Conservation (phyloP, 2,329 filamentous ascomycete species). For the Monascus ruber region DNA sequence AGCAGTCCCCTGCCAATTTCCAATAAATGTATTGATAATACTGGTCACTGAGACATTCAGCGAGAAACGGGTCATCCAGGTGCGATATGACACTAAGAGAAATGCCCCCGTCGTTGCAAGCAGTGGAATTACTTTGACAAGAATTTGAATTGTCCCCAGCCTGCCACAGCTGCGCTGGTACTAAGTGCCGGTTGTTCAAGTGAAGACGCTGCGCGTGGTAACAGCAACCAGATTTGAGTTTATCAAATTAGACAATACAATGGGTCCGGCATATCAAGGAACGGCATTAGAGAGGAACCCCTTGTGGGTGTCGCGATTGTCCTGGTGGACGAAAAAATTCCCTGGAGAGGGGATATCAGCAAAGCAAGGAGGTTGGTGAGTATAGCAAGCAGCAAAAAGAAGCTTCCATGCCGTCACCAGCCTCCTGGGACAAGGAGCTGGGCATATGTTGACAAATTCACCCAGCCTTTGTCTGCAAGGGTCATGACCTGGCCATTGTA, state of each 20-base stretch:
- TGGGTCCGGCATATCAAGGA: too few relatives aligned
- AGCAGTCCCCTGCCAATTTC: neutral
- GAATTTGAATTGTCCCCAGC: too few relatives aligned
- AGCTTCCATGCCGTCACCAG: conserved; percentile 11
- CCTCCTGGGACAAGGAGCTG: conserved; percentile 1
- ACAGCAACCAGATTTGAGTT: too few relatives aligned
- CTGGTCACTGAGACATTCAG: conserved; percentile 17
- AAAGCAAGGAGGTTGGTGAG: conserved; percentile 9
- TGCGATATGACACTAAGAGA: too few relatives aligned
- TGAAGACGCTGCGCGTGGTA: too few relatives aligned
- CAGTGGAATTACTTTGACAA: too few relatives aligned
- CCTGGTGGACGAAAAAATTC: conserved; percentile 9
- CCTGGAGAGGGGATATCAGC: conserved; percentile 13
- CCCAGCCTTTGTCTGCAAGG: conserved; percentile 13
- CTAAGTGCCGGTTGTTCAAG: too few relatives aligned
- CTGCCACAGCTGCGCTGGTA: too few relatives aligned
- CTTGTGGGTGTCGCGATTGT: conserved; percentile 4
- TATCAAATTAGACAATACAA: too few relatives aligned
- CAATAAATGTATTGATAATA: too few relatives aligned
- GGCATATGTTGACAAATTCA: conserved; percentile 4
- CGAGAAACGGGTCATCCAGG: conserved; percentile 8
- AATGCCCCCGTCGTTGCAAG: too few relatives aligned
- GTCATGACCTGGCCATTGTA: conserved; percentile 10
- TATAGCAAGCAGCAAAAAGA: conserved; percentile 11
- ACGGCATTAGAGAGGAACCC: too few relatives aligned